Percentiles rank a stretch among this genome's conserved stretches.
These are phyloP conservation scores for Hymenoscyphus fructigenus DNA, from an alignment of 2,329 filamentous ascomycete genomes.

Conservation along the genomic window DNA sequence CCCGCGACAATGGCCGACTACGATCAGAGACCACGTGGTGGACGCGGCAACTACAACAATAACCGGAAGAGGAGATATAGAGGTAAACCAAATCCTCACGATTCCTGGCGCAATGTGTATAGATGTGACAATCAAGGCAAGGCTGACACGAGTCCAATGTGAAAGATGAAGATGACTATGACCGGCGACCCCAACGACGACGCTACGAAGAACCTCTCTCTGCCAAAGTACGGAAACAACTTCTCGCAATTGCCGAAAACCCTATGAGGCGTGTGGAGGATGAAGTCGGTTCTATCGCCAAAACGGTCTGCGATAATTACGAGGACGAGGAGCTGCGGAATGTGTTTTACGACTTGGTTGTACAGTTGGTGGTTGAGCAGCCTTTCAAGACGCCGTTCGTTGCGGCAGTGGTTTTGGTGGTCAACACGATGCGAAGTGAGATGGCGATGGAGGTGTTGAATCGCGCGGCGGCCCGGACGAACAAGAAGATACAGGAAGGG, in stretches of 20 bases:
- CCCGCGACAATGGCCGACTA: constrained; percentile 49
- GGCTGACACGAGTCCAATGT: constrained; percentile 27
- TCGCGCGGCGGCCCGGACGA: constrained; percentile 59
- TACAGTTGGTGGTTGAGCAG: constrained; percentile 83
- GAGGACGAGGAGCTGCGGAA: constrained; percentile 78
- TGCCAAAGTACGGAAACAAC: constrained; percentile 72
- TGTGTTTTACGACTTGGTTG: constrained; percentile 69
- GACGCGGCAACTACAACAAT: constrained; percentile 49
- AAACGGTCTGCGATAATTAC: constrained; percentile 75
- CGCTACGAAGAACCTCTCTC: constrained; percentile 72
- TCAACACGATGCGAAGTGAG: constrained; percentile 76
- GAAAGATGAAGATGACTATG: constrained; percentile 74
- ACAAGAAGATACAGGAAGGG: constrained; percentile 68
- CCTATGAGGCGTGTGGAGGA: constrained; percentile 76
- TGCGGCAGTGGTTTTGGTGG: constrained; percentile 76
- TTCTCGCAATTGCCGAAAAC: constrained; percentile 79
- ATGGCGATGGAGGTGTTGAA: constrained; percentile 69
- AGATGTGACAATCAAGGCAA: constrained; percentile 15
- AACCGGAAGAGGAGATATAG: constrained; percentile 76
- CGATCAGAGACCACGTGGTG: constrained; percentile 41
- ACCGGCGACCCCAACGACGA: constrained; percentile 70
- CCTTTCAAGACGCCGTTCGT: constrained; percentile 97
- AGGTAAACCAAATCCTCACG: constrained; percentile 52
- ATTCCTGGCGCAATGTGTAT: constrained; percentile 7
- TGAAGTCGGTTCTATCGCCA: constrained; percentile 72